Percentiles rank a stretch among this genome's conserved stretches.
Conservation (phyloP, 1,284 basidiomycete genomes). For the Marasmius fiardii region DNA sequence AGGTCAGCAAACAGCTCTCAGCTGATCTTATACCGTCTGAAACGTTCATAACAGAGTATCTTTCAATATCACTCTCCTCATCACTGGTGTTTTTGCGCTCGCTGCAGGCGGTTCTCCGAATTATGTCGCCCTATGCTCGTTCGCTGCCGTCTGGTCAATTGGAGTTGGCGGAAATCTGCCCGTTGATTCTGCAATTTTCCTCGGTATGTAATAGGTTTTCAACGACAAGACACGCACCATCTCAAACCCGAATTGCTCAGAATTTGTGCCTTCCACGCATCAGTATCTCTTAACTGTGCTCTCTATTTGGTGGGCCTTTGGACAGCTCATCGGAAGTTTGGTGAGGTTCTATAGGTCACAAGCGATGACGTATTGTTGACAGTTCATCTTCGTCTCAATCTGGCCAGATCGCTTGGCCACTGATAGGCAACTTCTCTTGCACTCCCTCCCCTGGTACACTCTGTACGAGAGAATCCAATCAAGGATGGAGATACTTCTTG, state of each 20-base stretch:
- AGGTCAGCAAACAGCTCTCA: conserved; percentile 26
- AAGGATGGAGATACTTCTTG: conserved; percentile 77
- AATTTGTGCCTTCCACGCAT: conserved; percentile 63
- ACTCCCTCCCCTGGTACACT: conserved; percentile 19
- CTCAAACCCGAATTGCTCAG: conserved; percentile 25
- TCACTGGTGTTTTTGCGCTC: conserved; percentile 55
- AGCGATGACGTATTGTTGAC: too few relatives aligned
- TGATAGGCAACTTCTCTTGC: conserved; percentile 49
- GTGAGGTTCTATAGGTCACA: conserved; percentile 13
- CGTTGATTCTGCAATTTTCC: conserved; percentile 63
- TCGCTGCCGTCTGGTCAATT: conserved; percentile 41
- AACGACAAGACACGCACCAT: background rate
- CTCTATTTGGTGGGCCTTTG: conserved; percentile 71
- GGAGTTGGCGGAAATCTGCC: conserved; percentile 55
- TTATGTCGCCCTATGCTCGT: conserved; percentile 39
- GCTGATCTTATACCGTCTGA: too few relatives aligned
- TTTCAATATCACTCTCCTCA: conserved; percentile 63
- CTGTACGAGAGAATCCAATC: conserved; percentile 41
- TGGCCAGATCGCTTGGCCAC: conserved; percentile 43
- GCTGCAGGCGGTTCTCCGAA: conserved; percentile 41
- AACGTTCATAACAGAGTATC: conserved; percentile 35
- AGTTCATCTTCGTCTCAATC: background rate
- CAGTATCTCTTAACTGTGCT: conserved; percentile 69
- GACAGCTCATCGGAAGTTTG: conserved; percentile 61
- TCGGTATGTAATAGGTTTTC: conserved; percentile 33